Base-by-base conservation (phyloP, 345 rosid species). In the Moringa oleifera region DNA sequence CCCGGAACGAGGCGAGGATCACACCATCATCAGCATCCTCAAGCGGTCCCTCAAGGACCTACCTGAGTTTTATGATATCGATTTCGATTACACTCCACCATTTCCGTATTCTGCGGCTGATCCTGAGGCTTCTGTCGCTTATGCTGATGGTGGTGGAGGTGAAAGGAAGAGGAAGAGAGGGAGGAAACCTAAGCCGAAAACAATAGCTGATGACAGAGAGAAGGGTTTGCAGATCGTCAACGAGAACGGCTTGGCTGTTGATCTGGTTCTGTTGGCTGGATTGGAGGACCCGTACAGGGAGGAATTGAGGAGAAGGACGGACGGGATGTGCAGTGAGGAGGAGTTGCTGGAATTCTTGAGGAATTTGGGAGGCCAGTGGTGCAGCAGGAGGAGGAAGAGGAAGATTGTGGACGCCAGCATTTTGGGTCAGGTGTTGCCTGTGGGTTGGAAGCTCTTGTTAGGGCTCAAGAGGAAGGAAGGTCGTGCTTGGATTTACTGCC, bases 371-470 rank as follows among this genome's bases (percentile, higher is more conserved):
- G 91, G 91, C 63, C 81, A 83, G 18, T 85, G 95, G 91, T 87
- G 95, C 33, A 83, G 91, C 59, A 73, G 91, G 81, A 81, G 95
- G 81, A 85, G 78, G 80, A 88, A 74, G 77, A 81, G 95, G 81
- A 88, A 76, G 82, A 79, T 88, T 69, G 86, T 88, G 2, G 91
- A 88, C 71, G 95, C 95, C 6, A 10, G 70, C 36, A 61, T 76
- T 51, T 78, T 88, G 12, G 91, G 91, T 20, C 81, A 80, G 41
- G 47, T 49, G 9, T 73, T 88, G 77, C 95, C 91, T 0, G 52
- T 77, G 47, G 91, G 87, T 45, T 85, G 95, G 95, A 88, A 81
- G 86, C 81, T 88, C 13, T 58, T 83, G 69, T 84, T 88, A 58
- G 91, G 83, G 28, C 77, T 88, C 46, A 85, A 68, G 80, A 81